Evolutionary conservation across 345 rosid genomes (phyloP).

Genomic region (Salix dunnii): DNA sequence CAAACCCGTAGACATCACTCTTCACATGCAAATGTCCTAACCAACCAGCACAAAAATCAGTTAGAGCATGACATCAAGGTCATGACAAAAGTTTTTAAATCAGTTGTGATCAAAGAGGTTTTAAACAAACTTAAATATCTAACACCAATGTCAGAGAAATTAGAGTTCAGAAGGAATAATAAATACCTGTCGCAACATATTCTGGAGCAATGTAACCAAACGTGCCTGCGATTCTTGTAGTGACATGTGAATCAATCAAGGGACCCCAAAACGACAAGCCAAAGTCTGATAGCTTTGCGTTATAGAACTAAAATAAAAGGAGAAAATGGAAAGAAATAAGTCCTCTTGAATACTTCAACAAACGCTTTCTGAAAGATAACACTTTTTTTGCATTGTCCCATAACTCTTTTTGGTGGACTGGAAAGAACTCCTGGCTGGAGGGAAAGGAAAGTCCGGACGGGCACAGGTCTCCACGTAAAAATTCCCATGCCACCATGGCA

Average conservation of each 20-base stretch:
- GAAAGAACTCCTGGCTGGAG: neutral
- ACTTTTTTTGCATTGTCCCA: neutral
- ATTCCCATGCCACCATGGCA: too few species aligned
- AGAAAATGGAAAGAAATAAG: neutral
- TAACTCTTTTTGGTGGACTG: neutral
- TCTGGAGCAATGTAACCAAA: neutral
- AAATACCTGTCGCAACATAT: neutral
- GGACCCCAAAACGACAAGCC: neutral
- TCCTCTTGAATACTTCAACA: neutral
- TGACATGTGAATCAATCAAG: neutral
- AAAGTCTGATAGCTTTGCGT: neutral
- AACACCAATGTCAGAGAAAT: neutral
- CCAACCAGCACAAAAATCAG: neutral
- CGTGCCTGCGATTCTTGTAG: neutral
- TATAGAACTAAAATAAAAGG: neutral
- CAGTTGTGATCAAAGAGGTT: neutral
- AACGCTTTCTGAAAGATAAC: neutral
- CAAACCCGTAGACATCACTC: conserved; percentile 20
- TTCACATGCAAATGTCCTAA: conserved; percentile 5
- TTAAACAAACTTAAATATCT: too few species aligned
- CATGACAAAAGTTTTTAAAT: too few species aligned
- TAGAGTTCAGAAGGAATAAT: neutral
- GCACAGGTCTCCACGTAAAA: too few species aligned
- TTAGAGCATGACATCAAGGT: neutral
- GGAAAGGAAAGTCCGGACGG: neutral